Evolutionary conservation across 768 basidiomycete genomes (phyloP).

Genomic region (Boletus patriciae): DNA sequence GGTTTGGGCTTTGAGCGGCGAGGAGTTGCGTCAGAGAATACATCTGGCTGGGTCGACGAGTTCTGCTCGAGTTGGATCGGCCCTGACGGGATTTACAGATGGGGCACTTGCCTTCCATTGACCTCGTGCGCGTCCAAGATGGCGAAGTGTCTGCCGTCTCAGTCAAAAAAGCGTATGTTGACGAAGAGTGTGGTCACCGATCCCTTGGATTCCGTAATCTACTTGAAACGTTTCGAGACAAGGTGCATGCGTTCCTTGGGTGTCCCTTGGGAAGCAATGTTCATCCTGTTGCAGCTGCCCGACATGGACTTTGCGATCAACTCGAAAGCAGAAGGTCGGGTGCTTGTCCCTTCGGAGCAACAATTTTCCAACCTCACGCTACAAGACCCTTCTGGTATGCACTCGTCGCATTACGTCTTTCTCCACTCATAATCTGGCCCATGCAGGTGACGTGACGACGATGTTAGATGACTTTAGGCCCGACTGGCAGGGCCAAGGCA

Average conservation of each 20-base stretch:
- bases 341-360: conserved; percentile 97
- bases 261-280: neutral
- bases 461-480: conserved; percentile 67
- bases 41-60: conserved; percentile 44
- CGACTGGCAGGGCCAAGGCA: conserved; percentile 84
- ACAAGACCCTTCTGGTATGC: conserved; percentile 36
- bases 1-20: conserved; percentile 8
- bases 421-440: neutral
- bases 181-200: conserved; percentile 71
- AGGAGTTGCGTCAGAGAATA: conserved; percentile 67
- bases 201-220: conserved; percentile 77
- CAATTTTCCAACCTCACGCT: conserved; percentile 67
- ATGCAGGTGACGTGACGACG: conserved; percentile 48
- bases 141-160: conserved; percentile 63
- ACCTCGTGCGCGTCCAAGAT: conserved; percentile 74
- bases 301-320: conserved; percentile 96
- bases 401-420: neutral
- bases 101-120: conserved; percentile 78
- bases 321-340: conserved; percentile 88
- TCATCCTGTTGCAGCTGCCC: conserved; percentile 56
- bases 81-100: conserved; percentile 45
- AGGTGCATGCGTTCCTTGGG: conserved; percentile 43
- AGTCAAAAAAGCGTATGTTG: conserved; percentile 53
- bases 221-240: conserved; percentile 65
- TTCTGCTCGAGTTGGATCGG: neutral